These are phyloP conservation scores for Suhomyces maxii DNA, from an alignment of 1,139 yeast species.

Conservation along the genomic window DNA sequence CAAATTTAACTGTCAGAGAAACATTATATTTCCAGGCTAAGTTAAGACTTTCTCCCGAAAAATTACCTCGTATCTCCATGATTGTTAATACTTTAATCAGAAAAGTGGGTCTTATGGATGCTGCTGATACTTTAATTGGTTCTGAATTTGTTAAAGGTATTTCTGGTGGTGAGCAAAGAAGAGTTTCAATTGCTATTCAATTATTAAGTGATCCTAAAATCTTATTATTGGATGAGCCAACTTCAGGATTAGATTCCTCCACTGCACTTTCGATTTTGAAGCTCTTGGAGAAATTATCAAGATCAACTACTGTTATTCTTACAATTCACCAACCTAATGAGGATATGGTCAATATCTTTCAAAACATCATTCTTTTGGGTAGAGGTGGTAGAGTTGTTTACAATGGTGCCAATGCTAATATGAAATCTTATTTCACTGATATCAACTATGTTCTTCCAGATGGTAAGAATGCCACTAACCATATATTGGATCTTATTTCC, in stretches of 20 bases:
- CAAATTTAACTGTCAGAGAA: slow-evolving; percentile 74
- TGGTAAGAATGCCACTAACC: slow-evolving; percentile 72
- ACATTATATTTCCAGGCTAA: slow-evolving; percentile 72
- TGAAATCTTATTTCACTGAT: slow-evolving; percentile 41
- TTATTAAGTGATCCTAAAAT: slow-evolving; percentile 70
- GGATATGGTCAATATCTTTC: slow-evolving; percentile 62
- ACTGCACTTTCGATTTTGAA: slow-evolving; percentile 71
- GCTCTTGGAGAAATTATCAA: slow-evolving; percentile 58
- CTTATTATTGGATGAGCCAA: slow-evolving; percentile 79
- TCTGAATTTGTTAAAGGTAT: slow-evolving; percentile 72
- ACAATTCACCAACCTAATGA: slow-evolving; percentile 87
- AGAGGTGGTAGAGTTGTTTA: slow-evolving; percentile 73
- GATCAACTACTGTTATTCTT: slow-evolving; percentile 67
- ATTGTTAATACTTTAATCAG: slow-evolving; percentile 56
- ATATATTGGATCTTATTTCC: slow-evolving; percentile 67
- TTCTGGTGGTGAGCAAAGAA: slow-evolving; percentile 83
- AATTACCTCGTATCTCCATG: slow-evolving; percentile 30
- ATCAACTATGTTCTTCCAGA: slow-evolving; percentile 57
- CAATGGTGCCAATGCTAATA: slow-evolving; percentile 49
- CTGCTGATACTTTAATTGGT: slow-evolving; percentile 78
- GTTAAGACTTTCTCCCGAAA: slow-evolving; percentile 51
- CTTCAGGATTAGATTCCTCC: slow-evolving; percentile 82
- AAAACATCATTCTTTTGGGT: slow-evolving; percentile 64
- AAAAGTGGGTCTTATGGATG: slow-evolving; percentile 70
- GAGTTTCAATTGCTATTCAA: slow-evolving; percentile 82